These are phyloP conservation scores for Fusarium xyrophilum DNA, from an alignment of 2,329 filamentous ascomycete genomes.

Conservation along the genomic window DNA sequence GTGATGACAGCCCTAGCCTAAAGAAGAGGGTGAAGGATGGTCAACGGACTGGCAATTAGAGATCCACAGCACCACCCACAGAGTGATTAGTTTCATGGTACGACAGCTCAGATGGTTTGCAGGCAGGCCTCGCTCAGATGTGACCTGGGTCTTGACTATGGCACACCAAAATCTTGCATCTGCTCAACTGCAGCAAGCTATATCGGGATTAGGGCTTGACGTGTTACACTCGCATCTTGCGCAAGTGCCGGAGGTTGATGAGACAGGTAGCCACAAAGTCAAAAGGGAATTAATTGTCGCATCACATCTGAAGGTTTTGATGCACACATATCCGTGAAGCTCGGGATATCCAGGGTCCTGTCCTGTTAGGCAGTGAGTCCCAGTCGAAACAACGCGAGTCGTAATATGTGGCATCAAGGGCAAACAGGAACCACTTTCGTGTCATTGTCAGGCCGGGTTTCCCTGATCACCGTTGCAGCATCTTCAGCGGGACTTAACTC, in stretches of 20 bases:
- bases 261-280: conserved; percentile 30
- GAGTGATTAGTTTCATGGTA: conserved; percentile 24
- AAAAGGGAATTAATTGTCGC: conserved; percentile 12
- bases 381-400: conserved; percentile 24
- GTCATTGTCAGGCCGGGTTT: conserved; percentile 27
- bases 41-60: conserved; percentile 7
- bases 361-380: conserved; percentile 26
- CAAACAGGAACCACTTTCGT: conserved; percentile 19
- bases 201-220: conserved; percentile 8
- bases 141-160: conserved; percentile 16
- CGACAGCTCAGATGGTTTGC: conserved; percentile 29
- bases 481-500: conserved; percentile 28
- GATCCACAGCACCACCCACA: conserved; percentile 25
- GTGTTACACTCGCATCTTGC: conserved; percentile 1
- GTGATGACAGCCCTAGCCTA: conserved; percentile 32
- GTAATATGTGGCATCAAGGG: conserved; percentile 22
- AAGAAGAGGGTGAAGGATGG: conserved; percentile 24
- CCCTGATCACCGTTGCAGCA: conserved; percentile 38
- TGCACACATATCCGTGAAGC: conserved; percentile 7
- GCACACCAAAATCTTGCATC: conserved; percentile 19
- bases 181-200: conserved; percentile 3
- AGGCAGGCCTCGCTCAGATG: conserved; percentile 7
- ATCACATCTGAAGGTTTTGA: conserved; percentile 6
- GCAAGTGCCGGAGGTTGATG: conserved; percentile 19
- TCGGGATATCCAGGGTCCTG: conserved; percentile 34